A percentile compares a stretch with the other conserved stretches of the same genome.
These are phyloP conservation scores for Murraya paniculata DNA, from an alignment of 345 rosid genomes.

Conservation along the genomic window DNA sequence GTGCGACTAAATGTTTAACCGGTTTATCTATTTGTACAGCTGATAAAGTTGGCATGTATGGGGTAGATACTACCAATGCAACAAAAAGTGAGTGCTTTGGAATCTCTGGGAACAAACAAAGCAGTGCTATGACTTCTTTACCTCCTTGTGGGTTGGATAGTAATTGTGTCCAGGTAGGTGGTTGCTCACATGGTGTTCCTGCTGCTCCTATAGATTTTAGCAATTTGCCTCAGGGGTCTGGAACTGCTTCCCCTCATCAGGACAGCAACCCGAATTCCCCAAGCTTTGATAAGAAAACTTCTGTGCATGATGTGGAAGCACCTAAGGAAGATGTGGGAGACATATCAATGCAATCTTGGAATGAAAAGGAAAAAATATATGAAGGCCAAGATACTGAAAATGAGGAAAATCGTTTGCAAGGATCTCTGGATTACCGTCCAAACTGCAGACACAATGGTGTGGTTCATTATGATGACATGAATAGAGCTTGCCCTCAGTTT, in stretches of 20 bases:
- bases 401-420: conserved; percentile 12
- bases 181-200: conserved; percentile 21
- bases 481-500: not conserved
- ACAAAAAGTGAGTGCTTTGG: conserved; percentile 19
- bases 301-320: conserved; percentile 12
- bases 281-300: conserved; percentile 15
- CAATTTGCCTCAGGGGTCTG: conserved; percentile 20
- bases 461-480: not conserved
- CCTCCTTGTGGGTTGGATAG: conserved; percentile 28
- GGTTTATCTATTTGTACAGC: conserved; percentile 24
- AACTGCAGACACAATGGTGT: conserved; percentile 4
- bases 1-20: conserved; percentile 17
- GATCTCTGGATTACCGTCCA: conserved; percentile 11
- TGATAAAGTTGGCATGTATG: conserved; percentile 16
- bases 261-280: conserved; percentile 31
- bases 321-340: conserved; percentile 19
- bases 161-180: conserved; percentile 22
- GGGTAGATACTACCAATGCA: conserved; percentile 22
- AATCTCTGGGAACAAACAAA: conserved; percentile 15
- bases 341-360: conserved; percentile 17
- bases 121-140: conserved; percentile 14
- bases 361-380: conserved; percentile 17
- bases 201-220: conserved; percentile 26
- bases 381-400: conserved; percentile 22
- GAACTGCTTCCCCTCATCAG: conserved; percentile 32